Conservation (phyloP, 2,329 filamentous ascomycete genomes). For the Aureobasidium subglaciale region DNA sequence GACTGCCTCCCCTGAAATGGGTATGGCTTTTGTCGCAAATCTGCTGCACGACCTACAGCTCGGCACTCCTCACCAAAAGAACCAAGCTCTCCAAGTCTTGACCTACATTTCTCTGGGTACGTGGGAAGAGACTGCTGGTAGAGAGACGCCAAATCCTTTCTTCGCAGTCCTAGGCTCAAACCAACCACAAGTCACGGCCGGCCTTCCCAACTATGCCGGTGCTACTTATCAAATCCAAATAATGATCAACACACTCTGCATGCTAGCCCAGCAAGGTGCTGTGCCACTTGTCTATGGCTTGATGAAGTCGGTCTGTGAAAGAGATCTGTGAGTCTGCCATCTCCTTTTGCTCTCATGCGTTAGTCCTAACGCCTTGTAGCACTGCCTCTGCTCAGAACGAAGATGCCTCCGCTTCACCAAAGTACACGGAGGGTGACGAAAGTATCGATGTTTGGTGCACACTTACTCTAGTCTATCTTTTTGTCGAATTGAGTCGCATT, state of each 20-base stretch:
- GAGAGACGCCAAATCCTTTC: conserved; percentile 15
- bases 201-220: background rate
- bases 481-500: conserved; percentile 40
- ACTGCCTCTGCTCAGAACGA: conserved; percentile 12
- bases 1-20: conserved; percentile 52
- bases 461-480: conserved; percentile 42
- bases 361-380: background rate
- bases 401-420: background rate
- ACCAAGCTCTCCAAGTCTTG: conserved; percentile 36
- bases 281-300: conserved; percentile 35
- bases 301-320: conserved; percentile 28
- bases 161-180: conserved; percentile 6
- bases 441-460: conserved; percentile 42
- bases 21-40: conserved; percentile 52
- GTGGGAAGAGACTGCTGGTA: conserved; percentile 44
- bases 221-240: conserved; percentile 21
- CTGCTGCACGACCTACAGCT: conserved; percentile 29
- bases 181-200: conserved; percentile 1
- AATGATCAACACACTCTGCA: conserved; percentile 38
- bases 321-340: conserved; percentile 16
- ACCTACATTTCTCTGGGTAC: conserved; percentile 42
- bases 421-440: conserved; percentile 22
- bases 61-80: conserved; percentile 28
- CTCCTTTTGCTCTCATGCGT: background rate
- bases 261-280: conserved; percentile 35